Conservation (phyloP, 495 filamentous ascomycete genomes). For the Neurospora hispaniola region DNA sequence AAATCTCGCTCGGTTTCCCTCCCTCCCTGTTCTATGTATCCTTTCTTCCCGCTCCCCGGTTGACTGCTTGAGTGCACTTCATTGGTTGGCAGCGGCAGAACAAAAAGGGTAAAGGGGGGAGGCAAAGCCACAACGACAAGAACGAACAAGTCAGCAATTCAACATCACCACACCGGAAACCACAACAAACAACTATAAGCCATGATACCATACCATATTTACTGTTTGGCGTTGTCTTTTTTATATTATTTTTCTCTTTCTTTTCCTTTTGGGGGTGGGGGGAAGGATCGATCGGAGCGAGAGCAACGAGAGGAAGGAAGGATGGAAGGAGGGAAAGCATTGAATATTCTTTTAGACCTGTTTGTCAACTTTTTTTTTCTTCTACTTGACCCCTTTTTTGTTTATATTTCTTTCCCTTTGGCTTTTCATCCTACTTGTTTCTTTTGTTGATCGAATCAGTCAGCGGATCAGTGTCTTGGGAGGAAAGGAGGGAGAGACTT, state of each 20-base stretch:
- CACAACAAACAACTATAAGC: not conserved
- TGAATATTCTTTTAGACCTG: not conserved
- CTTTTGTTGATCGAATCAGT: constrained; percentile 4
- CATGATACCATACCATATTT: constrained; percentile 31
- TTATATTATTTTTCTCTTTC: not conserved
- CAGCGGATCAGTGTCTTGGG: not conserved
- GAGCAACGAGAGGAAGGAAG: not conserved
- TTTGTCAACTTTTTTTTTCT: not conserved
- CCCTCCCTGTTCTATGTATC: not conserved
- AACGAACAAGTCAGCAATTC: not conserved
- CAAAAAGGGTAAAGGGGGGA: not conserved
- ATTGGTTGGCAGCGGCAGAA: not conserved
- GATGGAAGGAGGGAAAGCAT: not conserved
- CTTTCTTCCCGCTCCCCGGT: not conserved
- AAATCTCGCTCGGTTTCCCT: not conserved
- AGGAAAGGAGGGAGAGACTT: not conserved
- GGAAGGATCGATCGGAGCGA: not conserved
- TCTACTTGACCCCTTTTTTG: not conserved
- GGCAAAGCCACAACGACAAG: not conserved
- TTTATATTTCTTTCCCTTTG: constrained; percentile 7
- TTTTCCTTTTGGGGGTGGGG: not conserved
- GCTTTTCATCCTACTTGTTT: constrained; percentile 10
- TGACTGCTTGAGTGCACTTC: not conserved
- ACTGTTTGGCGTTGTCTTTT: constrained; percentile 14
- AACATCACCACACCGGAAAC: not conserved